Conservation (phyloP, 805 yeast species). For the Sugiyamaella mastotermitis region DNA sequence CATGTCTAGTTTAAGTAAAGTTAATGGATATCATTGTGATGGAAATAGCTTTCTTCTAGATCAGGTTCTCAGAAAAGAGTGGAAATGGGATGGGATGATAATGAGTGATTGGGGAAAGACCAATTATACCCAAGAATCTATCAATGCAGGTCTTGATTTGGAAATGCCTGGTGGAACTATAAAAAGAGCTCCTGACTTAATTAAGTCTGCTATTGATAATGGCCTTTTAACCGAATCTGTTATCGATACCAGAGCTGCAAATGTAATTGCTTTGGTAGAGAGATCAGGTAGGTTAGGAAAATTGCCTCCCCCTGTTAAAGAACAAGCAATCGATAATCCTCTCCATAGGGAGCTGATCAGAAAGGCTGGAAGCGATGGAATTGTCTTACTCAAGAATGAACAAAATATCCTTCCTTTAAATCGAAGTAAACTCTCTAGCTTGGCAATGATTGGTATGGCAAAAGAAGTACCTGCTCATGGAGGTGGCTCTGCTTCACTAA, state of each 20-base stretch:
- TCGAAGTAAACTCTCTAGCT: slow-evolving; percentile 32
- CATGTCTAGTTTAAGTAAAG: slow-evolving; percentile 60
- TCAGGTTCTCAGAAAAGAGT: slow-evolving; percentile 47
- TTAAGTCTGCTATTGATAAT: slow-evolving; percentile 37
- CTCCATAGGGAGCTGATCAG: too few species aligned
- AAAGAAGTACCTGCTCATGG: slow-evolving; percentile 44
- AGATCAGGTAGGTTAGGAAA: slow-evolving; percentile 37
- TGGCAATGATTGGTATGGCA: slow-evolving; percentile 33
- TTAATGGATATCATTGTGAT: slow-evolving; percentile 55
- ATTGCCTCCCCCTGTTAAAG: slow-evolving; percentile 33
- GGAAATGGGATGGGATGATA: slow-evolving; percentile 50
- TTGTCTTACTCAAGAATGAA: slow-evolving; percentile 53
- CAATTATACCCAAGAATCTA: slow-evolving; percentile 36
- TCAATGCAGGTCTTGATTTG: slow-evolving; percentile 52
- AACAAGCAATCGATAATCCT: slow-evolving; percentile 36
- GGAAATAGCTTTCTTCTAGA: slow-evolving; percentile 40
- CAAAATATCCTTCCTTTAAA: slow-evolving; percentile 40
- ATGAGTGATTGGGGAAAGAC: slow-evolving; percentile 39
- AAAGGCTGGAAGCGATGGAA: slow-evolving; percentile 42
- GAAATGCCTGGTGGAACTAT: slow-evolving; percentile 61
- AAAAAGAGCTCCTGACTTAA: slow-evolving; percentile 36
- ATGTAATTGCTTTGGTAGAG: slow-evolving; percentile 43
- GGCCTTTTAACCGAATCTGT: slow-evolving; percentile 37
- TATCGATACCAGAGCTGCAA: slow-evolving; percentile 40
- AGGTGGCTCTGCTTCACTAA: slow-evolving; percentile 54